Conservation (phyloP, 768 basidiomycete genomes). For the Pleurotus eryngii region DNA sequence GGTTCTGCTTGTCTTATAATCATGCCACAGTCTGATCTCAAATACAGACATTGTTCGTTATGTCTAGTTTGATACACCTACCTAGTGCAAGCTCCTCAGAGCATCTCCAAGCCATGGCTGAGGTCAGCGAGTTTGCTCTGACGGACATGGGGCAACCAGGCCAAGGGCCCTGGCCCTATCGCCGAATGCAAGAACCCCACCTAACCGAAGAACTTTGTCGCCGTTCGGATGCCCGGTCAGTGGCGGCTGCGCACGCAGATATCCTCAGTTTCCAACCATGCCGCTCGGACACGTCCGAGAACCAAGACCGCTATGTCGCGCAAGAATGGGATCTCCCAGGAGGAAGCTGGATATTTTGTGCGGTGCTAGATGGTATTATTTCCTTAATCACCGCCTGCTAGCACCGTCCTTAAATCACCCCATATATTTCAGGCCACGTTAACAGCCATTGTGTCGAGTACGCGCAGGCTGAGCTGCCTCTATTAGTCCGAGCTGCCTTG, state of each 20-base stretch:
- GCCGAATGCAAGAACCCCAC: slow-evolving; percentile 36
- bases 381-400: slow-evolving; percentile 19
- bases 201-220: slow-evolving; percentile 37
- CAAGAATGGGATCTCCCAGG: slow-evolving; percentile 27
- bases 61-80: slow-evolving; percentile 33
- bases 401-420: slow-evolving; percentile 19
- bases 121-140: slow-evolving; percentile 48
- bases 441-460: slow-evolving; percentile 47
- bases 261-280: slow-evolving; percentile 33
- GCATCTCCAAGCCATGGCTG: slow-evolving; percentile 45
- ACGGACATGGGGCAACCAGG: slow-evolving; percentile 56
- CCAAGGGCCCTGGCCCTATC: slow-evolving; percentile 52
- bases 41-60: slow-evolving; percentile 21
- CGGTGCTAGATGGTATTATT: slow-evolving; percentile 31
- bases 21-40: too few relatives aligned
- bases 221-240: slow-evolving; percentile 32
- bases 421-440: slow-evolving; percentile 36
- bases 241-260: slow-evolving; percentile 19
- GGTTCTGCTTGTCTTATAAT: background rate
- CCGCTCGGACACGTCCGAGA: slow-evolving; percentile 21
- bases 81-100: slow-evolving; percentile 44
- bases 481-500: slow-evolving; percentile 35
- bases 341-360: slow-evolving; percentile 31
- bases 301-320: slow-evolving; percentile 32
- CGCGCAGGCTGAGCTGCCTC: slow-evolving; percentile 36